Evolutionary conservation across 495 filamentous ascomycete genomes (phyloP), one percentile per base, ranked within the genome.

Genomic region (Penicillium tannophilum): DNA sequence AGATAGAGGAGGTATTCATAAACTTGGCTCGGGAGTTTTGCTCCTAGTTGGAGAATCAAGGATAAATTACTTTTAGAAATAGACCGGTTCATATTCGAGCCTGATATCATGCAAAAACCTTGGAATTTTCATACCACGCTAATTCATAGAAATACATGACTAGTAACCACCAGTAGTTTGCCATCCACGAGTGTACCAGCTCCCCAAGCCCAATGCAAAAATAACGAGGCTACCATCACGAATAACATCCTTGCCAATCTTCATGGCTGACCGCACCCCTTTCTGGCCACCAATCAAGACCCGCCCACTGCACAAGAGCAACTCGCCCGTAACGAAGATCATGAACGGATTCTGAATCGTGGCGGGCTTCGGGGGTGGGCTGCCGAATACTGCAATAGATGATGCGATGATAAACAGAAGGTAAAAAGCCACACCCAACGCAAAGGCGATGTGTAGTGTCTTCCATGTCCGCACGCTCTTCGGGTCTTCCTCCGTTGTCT

Each of bases 281-380:
- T 50, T 63, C 9, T 58, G 56, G 53, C 68, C 74, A 60, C 71
- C 76, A 52, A 88, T 39, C 62, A 92, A 82, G 55, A 86, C 86
- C 59, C 90, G 76, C 23, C 83, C 82, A 8, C 82, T 83, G 60
- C 89, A 83, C 62, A 96, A 68, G 31, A 93, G 60, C 54, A 92
- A 70, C 77, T 97, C 90, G 11, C 85, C 89, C 3, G 91, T 92
- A 20, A 89, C 86, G 67, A 97, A 97, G 54, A 88, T 82, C 63
- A 88, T 84, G 73, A 94, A 97, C 23, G 82, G 79, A 46, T 80
- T 83, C 77, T 69, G 82, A 72, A 55, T 90, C 81, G 61, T 83
- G 77, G 78, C 92, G 86, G 49, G 88, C 72, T 47, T 88, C 78
- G 60, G 80, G 75, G 49, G 89, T 53, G 49, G 82, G 76, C 50